Evolutionary conservation across 805 yeast genomes (phyloP).

Genomic region (Jamesozyma rosinii): DNA sequence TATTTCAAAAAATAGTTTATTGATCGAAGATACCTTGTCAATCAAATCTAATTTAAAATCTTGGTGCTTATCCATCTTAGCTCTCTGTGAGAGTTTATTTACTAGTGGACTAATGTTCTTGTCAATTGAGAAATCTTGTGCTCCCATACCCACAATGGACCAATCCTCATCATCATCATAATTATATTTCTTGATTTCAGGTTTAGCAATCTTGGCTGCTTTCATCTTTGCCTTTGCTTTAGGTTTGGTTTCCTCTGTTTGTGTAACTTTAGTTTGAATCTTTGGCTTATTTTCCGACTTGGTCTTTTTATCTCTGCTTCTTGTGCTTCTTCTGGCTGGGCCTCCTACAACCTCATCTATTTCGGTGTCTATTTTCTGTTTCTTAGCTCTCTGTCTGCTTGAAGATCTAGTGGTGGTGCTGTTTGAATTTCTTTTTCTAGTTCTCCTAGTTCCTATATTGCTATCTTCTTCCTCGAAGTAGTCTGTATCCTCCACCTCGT

Average conservation of each 20-base stretch:
- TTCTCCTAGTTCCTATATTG: conserved; percentile 22
- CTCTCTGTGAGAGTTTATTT: conserved; percentile 22
- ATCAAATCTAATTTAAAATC: conserved; percentile 21
- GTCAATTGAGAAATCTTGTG: conserved; percentile 22
- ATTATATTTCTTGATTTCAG: conserved; percentile 13
- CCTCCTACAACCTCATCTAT: conserved; percentile 19
- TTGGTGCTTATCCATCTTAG: conserved; percentile 22
- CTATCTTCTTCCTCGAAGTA: conserved; percentile 27
- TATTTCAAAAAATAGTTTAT: conserved; percentile 15
- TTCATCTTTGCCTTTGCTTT: conserved; percentile 7
- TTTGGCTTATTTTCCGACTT: not conserved
- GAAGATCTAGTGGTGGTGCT: conserved; percentile 15
- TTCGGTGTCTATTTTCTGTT: conserved; percentile 18
- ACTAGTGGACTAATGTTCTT: conserved; percentile 16
- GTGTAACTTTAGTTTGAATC: not conserved
- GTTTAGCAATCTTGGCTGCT: conserved; percentile 4
- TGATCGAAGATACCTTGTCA: conserved; percentile 20
- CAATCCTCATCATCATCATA: conserved; percentile 30
- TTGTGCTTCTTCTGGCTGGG: conserved; percentile 6
- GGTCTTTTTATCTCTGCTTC: not conserved
- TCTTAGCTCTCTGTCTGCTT: conserved; percentile 10
- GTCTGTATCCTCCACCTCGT: conserved; percentile 26
- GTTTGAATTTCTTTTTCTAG: conserved; percentile 13
- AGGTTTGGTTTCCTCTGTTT: conserved; percentile 7
- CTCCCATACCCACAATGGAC: conserved; percentile 28